phyloP scores from a whole-genome alignment of 2,329 filamentous ascomycete genomes.

The Trichoderma cornu-damae region DNA sequence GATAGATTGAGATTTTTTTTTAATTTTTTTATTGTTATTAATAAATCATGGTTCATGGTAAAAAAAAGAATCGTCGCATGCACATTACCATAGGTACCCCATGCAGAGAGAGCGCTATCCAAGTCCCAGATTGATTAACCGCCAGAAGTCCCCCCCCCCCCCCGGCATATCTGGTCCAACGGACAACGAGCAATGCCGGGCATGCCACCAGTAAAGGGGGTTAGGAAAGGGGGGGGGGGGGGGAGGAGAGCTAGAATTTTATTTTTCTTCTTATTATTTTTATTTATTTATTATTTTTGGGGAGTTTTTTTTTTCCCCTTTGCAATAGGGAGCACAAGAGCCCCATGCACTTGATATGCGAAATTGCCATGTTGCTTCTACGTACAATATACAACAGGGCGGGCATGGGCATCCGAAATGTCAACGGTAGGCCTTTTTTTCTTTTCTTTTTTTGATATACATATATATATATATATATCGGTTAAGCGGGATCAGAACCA shows the following conservation, averaged over 20 bases:
- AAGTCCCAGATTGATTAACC: constrained; percentile 16
- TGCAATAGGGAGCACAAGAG: not conserved
- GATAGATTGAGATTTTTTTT: too few relatives aligned
- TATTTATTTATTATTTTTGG: too few relatives aligned
- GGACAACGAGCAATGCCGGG: constrained; percentile 1
- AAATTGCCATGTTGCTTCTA: constrained; percentile 9
- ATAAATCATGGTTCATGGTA: too few relatives aligned
- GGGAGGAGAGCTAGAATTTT: too few relatives aligned
- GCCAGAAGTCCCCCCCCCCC: too few relatives aligned
- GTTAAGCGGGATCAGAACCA: constrained; percentile 1
- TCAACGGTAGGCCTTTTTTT: not conserved
- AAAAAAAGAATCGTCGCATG: too few relatives aligned
- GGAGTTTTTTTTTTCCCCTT: not conserved
- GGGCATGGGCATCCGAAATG: not conserved
- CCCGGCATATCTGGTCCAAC: constrained; percentile 4
- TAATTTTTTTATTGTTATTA: too few relatives aligned
- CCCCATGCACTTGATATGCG: constrained; percentile 1
- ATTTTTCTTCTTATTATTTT: too few relatives aligned
- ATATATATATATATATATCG: too few relatives aligned
- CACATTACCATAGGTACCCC: too few relatives aligned
- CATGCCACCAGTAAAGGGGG: not conserved
- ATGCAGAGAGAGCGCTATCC: not conserved
- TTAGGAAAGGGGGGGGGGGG: not conserved
- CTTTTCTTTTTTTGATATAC: too few relatives aligned
- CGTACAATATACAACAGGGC: too few relatives aligned